Base-by-base conservation (phyloP, 2,329 filamentous ascomycete genomes). In the Ophiostoma australiae region DNA sequence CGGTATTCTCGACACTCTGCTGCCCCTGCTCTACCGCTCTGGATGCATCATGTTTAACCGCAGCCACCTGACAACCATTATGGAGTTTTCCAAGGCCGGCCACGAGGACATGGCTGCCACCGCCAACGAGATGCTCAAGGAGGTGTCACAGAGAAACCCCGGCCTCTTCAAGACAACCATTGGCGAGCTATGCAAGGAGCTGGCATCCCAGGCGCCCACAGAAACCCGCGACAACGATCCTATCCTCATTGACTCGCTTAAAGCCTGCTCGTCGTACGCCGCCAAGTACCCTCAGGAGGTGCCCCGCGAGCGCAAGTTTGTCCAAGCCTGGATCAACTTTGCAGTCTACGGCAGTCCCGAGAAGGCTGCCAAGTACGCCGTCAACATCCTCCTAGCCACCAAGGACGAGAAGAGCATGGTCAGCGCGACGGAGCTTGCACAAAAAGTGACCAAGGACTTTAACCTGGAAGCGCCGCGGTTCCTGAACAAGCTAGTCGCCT, bases 101-200 rank as follows among this genome's bases (percentile, higher is more conserved):
- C 90, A 94, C 76, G 88, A 91, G 68, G 90, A 89, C 0, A 84
- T 97, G 68, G 92, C 91, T 6, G 83, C 86, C 27, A 89, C 91
- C 17, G 94, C 95, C 1, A 93, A 97, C 77, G 92, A 97, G 77
- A 86, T 98, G 70, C 85, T 98, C 67, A 94, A 93, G 76, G 92
- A 97, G 77, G 97, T 98, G 39, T 98, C 95, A 0, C 89, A 92
- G 70, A 88, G 89, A 66, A 95, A 95, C 74, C 94, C 95, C 0
- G 91, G 94, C 72, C 88, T 98, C 10, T 93, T 99, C 82, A 94
- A 95, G 77, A 91, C 92, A 1, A 94, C 98, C 75, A 91, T 97
- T 6, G 91, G 93, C 73, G 93, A 97, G 73, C 87, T 99, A 67
- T 97, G 94, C 81, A 93, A 92, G 77, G 90, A 93, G 72, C 86